Evolutionary conservation across 1,139 yeast genomes (phyloP).

Genomic region (Hansenula sp.): DNA sequence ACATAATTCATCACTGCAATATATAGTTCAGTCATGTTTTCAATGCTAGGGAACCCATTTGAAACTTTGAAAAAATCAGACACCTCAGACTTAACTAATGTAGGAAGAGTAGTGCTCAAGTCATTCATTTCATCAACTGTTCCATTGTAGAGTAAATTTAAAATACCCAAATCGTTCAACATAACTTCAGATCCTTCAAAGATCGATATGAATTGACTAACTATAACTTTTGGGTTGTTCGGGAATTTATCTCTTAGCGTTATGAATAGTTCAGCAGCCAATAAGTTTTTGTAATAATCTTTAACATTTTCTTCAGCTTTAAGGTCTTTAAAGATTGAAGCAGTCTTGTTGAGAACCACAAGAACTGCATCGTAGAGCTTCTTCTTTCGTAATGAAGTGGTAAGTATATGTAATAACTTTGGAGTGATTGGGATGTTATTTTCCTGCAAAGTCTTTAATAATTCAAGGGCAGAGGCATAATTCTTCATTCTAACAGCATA

Average conservation of each 20-base stretch:
- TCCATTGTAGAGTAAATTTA: conserved; percentile 9
- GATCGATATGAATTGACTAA: conserved; percentile 17
- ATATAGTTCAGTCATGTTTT: conserved; percentile 15
- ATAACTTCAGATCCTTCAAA: conserved; percentile 9
- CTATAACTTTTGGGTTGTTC: conserved; percentile 12
- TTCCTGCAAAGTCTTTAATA: conserved; percentile 12
- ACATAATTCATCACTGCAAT: conserved; percentile 9
- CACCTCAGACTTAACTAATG: conserved; percentile 10
- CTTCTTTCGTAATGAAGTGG: conserved; percentile 14
- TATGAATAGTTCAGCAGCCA: conserved; percentile 13
- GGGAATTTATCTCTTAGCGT: conserved; percentile 16
- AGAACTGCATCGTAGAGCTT: conserved; percentile 14
- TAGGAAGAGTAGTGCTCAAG: not conserved
- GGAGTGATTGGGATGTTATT: conserved; percentile 10
- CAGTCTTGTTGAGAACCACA: conserved; percentile 10
- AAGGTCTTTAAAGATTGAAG: conserved; percentile 8
- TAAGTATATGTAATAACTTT: conserved; percentile 10
- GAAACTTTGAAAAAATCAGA: conserved; percentile 7
- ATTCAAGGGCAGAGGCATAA: conserved; percentile 7
- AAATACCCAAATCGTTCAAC: conserved; percentile 14
- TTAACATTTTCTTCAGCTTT: not conserved
- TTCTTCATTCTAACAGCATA: conserved; percentile 14
- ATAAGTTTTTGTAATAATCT: conserved; percentile 2
- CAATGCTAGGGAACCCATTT: conserved; percentile 7
- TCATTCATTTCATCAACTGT: conserved; percentile 1